These are phyloP conservation scores for Abrus precatorius DNA, from an alignment of 306 rosid species.

Conservation along the genomic window DNA sequence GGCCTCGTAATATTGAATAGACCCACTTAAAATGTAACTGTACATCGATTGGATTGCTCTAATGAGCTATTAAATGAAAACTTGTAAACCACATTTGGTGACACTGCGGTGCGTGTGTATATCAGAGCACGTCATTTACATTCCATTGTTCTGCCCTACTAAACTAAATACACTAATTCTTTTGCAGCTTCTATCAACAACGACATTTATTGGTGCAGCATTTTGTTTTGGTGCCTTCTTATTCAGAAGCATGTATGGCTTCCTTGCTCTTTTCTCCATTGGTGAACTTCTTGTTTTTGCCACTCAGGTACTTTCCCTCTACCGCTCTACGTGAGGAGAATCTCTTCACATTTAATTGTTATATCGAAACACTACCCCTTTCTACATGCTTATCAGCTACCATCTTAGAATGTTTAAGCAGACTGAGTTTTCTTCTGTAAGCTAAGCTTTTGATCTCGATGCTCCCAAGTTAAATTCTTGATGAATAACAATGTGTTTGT, in stretches of 20 bases:
- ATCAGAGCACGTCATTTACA: constrained; percentile 10
- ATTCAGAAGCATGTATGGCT: constrained; percentile 77
- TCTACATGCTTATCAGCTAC: constrained; percentile 21
- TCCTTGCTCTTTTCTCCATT: constrained; percentile 70
- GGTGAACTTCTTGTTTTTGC: constrained; percentile 89
- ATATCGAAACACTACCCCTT: constrained; percentile 23
- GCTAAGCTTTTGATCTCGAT: constrained; percentile 5
- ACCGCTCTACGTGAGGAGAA: background rate
- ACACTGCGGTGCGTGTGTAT: no score
- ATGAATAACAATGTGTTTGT: background rate
- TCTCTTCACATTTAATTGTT: constrained; percentile 22
- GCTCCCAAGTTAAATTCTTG: background rate
- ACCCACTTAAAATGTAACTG: constrained; percentile 11
- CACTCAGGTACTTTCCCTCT: constrained; percentile 68
- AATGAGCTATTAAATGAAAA: background rate
- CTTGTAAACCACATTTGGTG: background rate
- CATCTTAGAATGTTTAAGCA: background rate
- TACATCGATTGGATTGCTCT: constrained; percentile 8
- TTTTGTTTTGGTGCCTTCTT: constrained; percentile 78
- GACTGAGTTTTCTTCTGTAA: background rate
- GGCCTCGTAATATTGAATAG: background rate
- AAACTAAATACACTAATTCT: constrained; percentile 41
- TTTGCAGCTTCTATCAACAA: constrained; percentile 75
- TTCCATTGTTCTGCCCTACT: constrained; percentile 28
- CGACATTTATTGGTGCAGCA: constrained; percentile 75